These are phyloP conservation scores for Sporisorium sorghi DNA, from an alignment of 1,284 basidiomycete genomes.

Conservation along the genomic window DNA sequence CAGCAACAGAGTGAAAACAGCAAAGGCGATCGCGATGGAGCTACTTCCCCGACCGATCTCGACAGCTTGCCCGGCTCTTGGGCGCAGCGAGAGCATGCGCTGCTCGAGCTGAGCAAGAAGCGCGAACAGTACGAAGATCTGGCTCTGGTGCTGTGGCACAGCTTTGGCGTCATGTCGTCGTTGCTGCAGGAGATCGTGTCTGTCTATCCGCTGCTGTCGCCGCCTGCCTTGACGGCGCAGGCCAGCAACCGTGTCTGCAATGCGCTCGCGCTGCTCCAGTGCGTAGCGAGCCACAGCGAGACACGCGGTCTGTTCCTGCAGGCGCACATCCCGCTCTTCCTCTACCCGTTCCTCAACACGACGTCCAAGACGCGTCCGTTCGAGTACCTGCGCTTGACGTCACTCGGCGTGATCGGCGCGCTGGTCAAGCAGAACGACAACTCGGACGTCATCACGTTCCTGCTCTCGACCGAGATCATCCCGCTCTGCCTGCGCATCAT, in stretches of 20 bases:
- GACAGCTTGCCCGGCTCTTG: conserved; percentile 60
- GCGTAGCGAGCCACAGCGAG: conserved; percentile 76
- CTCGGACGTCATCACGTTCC: conserved; percentile 97
- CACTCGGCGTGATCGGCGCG: conserved; percentile 96
- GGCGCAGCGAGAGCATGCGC: conserved; percentile 64
- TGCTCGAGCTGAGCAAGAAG: conserved; percentile 96
- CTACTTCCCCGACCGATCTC: conserved; percentile 21
- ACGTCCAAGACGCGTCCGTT: conserved; percentile 99
- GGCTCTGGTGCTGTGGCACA: conserved; percentile 97
- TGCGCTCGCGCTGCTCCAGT: conserved; percentile 95
- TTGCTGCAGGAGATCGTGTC: conserved; percentile 97
- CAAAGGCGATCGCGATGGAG: conserved; percentile 14
- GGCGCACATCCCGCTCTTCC: conserved; percentile 96
- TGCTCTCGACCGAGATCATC: conserved; percentile 99
- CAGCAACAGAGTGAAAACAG: not conserved
- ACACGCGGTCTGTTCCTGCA: conserved; percentile 67
- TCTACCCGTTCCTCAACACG: conserved; percentile 99
- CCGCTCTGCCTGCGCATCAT: conserved; percentile 98
- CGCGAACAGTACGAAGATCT: conserved; percentile 99
- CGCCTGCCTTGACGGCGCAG: conserved; percentile 95
- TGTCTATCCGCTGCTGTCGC: conserved; percentile 94
- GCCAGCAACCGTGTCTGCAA: conserved; percentile 99
- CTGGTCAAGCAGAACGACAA: conserved; percentile 97
- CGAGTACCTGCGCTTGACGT: conserved; percentile 97
- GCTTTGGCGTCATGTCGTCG: conserved; percentile 99